These are phyloP conservation scores for Lactarius pseudohatsudake DNA, from an alignment of 768 basidiomycete species.

Conservation along the genomic window DNA sequence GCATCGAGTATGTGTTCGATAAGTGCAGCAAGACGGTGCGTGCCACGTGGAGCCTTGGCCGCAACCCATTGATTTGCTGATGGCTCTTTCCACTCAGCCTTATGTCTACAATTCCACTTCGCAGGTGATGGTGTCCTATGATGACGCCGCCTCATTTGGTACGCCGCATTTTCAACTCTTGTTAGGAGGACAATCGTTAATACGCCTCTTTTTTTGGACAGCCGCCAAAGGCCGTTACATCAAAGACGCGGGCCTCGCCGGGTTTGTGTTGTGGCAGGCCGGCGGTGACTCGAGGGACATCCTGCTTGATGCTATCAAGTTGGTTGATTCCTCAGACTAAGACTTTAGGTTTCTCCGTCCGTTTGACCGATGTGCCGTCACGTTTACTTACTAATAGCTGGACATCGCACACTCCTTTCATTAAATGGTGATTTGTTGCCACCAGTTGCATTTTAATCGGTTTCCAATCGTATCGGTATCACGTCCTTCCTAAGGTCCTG, in stretches of 20 bases:
- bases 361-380: too few relatives aligned
- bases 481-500: too few relatives aligned
- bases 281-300: slow-evolving; percentile 43
- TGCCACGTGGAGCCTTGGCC: slow-evolving; percentile 29
- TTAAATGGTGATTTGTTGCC: too few relatives aligned
- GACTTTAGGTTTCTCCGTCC: not conserved
- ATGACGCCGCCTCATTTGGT: slow-evolving; percentile 57
- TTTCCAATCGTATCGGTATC: too few relatives aligned
- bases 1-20: slow-evolving; percentile 57
- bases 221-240: slow-evolving; percentile 47
- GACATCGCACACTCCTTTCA: too few relatives aligned
- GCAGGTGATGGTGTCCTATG: slow-evolving; percentile 63
- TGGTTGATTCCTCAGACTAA: not conserved
- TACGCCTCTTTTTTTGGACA: not conserved
- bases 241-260: slow-evolving; percentile 35
- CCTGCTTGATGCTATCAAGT: slow-evolving; percentile 37
- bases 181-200: not conserved
- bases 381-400: too few relatives aligned
- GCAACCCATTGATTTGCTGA: not conserved
- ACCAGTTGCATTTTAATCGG: too few relatives aligned
- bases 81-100: slow-evolving; percentile 45
- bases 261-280: slow-evolving; percentile 47
- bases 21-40: slow-evolving; percentile 71
- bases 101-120: slow-evolving; percentile 59
- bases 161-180: not conserved